phyloP scores from a whole-genome alignment of 257 asterid genomes.

The Solanum pimpinellifolium region DNA sequence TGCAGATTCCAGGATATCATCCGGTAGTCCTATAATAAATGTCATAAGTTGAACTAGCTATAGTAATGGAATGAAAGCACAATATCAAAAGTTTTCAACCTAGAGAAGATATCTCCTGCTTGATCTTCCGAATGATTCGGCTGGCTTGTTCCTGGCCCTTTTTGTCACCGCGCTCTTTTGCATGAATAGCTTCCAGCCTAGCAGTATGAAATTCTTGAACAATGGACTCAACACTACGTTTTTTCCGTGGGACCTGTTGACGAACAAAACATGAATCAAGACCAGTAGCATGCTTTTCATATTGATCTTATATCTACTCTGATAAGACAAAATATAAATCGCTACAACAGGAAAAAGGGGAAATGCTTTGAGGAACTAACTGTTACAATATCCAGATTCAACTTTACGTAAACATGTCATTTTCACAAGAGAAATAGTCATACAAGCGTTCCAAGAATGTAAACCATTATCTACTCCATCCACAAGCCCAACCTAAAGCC shows the following conservation, averaged over 20 bases:
- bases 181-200: constrained; percentile 67
- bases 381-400: neutral
- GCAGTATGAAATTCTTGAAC: constrained; percentile 73
- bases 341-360: neutral
- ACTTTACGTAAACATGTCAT: neutral
- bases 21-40: constrained; percentile 56
- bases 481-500: neutral
- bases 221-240: constrained; percentile 46
- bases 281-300: neutral
- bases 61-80: constrained; percentile 1
- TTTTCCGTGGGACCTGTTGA: constrained; percentile 48
- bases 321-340: neutral
- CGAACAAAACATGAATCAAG: neutral
- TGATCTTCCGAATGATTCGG: constrained; percentile 56
- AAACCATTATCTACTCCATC: neutral
- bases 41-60: neutral
- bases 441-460: neutral
- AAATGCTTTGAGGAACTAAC: neutral
- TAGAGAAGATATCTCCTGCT: constrained; percentile 72
- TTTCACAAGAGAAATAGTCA: neutral
- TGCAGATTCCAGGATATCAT: constrained; percentile 64
- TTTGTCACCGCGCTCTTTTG: constrained; percentile 79
- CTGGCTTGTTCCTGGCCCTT: constrained; percentile 76
- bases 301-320: neutral
- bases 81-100: constrained; percentile 32